These are phyloP conservation scores for Colletotrichum acutatum DNA, from an alignment of 2,329 filamentous ascomycete genomes.

Conservation along the genomic window DNA sequence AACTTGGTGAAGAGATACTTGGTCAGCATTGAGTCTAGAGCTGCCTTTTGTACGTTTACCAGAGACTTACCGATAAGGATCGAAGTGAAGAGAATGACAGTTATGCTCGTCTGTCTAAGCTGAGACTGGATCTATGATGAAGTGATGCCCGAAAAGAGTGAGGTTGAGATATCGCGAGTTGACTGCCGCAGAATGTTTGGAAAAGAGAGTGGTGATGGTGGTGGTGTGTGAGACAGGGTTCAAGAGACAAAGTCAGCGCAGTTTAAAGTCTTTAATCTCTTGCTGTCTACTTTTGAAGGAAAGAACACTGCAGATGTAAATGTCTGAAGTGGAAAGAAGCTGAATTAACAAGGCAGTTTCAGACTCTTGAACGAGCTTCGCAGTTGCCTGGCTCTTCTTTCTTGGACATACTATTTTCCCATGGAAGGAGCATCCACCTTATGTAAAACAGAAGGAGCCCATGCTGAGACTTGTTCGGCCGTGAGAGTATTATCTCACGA, in stretches of 20 bases:
- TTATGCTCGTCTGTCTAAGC: background rate
- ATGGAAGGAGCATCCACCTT: background rate
- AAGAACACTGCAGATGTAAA: too few relatives aligned
- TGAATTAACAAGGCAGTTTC: background rate
- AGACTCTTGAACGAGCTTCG: too few relatives aligned
- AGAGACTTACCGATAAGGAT: background rate
- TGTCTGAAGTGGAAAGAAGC: background rate
- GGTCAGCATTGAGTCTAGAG: background rate
- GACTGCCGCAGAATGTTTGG: background rate
- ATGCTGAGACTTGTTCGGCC: background rate
- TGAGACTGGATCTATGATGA: too few relatives aligned
- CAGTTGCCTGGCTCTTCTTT: background rate
- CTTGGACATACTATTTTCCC: background rate
- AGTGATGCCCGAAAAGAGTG: background rate
- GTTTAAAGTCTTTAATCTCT: background rate
- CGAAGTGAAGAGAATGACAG: background rate
- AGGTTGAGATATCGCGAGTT: background rate
- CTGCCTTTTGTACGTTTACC: background rate
- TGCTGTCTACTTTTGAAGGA: background rate
- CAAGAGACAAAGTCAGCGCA: background rate
- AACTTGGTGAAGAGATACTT: background rate
- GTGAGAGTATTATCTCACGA: background rate
- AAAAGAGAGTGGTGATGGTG: background rate
- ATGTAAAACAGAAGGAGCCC: background rate
- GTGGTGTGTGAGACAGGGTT: background rate